These are phyloP conservation scores for Globisporangium takayamanum DNA, from an alignment of 352 stramenopile genomes.

Conservation along the genomic window DNA sequence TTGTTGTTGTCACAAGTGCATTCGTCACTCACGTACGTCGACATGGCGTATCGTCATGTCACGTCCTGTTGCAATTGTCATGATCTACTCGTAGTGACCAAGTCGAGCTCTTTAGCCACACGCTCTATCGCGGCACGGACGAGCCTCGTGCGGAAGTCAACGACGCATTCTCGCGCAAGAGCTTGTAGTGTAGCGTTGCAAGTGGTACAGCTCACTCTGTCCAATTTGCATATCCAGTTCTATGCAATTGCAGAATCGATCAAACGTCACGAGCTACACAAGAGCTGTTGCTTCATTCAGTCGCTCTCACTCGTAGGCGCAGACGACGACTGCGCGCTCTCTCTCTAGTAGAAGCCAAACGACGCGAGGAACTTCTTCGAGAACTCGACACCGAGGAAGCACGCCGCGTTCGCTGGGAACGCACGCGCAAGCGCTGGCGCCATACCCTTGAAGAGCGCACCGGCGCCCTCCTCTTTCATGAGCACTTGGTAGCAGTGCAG, in stretches of 20 bases:
- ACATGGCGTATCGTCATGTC: too few relatives aligned
- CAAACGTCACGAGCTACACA: not conserved
- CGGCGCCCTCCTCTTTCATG: slow-evolving; percentile 92
- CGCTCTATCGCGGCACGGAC: slow-evolving; percentile 77
- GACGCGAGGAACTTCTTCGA: slow-evolving; percentile 78
- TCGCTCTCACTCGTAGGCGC: not conserved
- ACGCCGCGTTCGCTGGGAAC: slow-evolving; percentile 95
- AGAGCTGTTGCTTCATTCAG: not conserved
- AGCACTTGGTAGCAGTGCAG: slow-evolving; percentile 90
- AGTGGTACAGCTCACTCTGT: not conserved
- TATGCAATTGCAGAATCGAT: too few relatives aligned
- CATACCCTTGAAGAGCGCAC: slow-evolving; percentile 92
- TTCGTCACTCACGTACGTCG: not conserved
- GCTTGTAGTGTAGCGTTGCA: slow-evolving; percentile 30
- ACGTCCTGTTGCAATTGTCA: not conserved
- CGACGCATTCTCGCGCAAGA: slow-evolving; percentile 79
- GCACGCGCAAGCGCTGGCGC: slow-evolving; percentile 91
- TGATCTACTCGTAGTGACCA: slow-evolving; percentile 33
- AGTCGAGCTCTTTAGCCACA: slow-evolving; percentile 83
- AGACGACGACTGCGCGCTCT: slow-evolving; percentile 1
- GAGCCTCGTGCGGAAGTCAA: slow-evolving; percentile 79
- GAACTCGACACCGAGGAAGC: slow-evolving; percentile 90
- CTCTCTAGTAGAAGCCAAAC: slow-evolving; percentile 66
- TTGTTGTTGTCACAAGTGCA: slow-evolving; percentile 2
- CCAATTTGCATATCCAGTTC: not conserved